Evolutionary conservation across 495 filamentous ascomycete species (phyloP), one percentile per base, ranked within the genome.

Genomic region (Penicillium cataractarum): DNA sequence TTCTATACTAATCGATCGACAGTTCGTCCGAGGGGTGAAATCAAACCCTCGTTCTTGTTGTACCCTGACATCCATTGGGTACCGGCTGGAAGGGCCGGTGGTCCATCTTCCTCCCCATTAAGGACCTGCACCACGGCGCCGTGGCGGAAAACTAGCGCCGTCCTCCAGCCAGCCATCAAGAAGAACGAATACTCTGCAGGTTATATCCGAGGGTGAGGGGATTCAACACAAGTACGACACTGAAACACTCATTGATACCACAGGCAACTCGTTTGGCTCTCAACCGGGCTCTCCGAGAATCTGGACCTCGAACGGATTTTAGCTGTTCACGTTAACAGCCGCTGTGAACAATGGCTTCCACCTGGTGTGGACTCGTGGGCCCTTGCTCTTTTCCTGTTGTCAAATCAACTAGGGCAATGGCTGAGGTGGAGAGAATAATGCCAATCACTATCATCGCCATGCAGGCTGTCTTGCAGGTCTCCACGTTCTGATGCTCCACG

Each of bases 151-250:
- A 58, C 15, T 21, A 53, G 37, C 37, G 44, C 24, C 26, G 24
- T 19, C 48, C 44, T 33, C 58, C 61, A 70, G 67, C 67, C 61
- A 67, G 64, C 64, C 64, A 67, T 66, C 4, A n/a, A n/a, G 1
- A 5, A 17, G n/a, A 33, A 13, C 29, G n/a, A 29, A 33, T 19
- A 46, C 21, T 46, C 42, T 24, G 21, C 1, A 54, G 31, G 19
- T 9, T 29, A 33, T 21, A 33, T 2, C 17, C 17, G 51, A 54
- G 1, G 35, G 6, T 21, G 51, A 54, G 24, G 31, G n/a, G 2
- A 0, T 8, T 32, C 51, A 54, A 35, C 51, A 54, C 10, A 33
- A 21, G 51, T 35, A 50, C 19, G 35, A 40, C 15, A 51, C 31
- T 35, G 31, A 49, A 33, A 32, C 44, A 21, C 24, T 13, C 2